Conservation (phyloP, 1,284 basidiomycete species). For the Boletellus dicymbophilus region DNA sequence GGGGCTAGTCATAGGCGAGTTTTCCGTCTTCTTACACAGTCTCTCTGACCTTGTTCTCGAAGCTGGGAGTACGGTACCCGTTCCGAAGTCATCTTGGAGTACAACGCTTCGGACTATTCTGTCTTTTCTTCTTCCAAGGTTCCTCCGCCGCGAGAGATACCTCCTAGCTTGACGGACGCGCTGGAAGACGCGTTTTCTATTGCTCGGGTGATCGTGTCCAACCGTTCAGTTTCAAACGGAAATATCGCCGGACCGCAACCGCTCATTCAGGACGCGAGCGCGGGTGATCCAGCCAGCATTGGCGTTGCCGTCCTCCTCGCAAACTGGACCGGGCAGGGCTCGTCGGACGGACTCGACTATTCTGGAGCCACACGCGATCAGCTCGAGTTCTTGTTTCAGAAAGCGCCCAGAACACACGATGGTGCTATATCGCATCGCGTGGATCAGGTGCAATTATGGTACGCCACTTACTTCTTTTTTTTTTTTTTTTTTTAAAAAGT, state of each 20-base stretch:
- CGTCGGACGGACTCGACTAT: constrained; percentile 51
- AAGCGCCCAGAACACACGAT: constrained; percentile 66
- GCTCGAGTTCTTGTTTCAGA: constrained; percentile 67
- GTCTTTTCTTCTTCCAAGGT: constrained; percentile 46
- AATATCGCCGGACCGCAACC: constrained; percentile 50
- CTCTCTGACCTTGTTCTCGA: not conserved
- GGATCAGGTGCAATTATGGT: constrained; percentile 72
- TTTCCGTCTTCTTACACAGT: not conserved
- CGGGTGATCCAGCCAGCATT: constrained; percentile 83
- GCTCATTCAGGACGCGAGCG: constrained; percentile 55
- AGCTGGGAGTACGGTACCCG: constrained; percentile 73
- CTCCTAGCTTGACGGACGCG: constrained; percentile 35
- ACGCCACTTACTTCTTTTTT: constrained; percentile 17
- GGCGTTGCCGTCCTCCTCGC: constrained; percentile 82
- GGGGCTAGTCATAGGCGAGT: constrained; percentile 32
- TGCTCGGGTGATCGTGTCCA: constrained; percentile 53
- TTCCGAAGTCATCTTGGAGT: constrained; percentile 60
- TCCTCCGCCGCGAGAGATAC: constrained; percentile 43
- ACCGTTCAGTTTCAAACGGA: constrained; percentile 41
- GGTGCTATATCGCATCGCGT: constrained; percentile 84
- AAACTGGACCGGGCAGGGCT: constrained; percentile 61
- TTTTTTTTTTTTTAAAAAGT: no score
- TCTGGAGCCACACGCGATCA: constrained; percentile 69
- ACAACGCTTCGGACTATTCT: constrained; percentile 48
- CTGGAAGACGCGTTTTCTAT: constrained; percentile 60